Evolutionary conservation across 768 basidiomycete species (phyloP), one percentile per base, ranked within the genome.

Genomic region (Rhizopogon vulgaris): DNA sequence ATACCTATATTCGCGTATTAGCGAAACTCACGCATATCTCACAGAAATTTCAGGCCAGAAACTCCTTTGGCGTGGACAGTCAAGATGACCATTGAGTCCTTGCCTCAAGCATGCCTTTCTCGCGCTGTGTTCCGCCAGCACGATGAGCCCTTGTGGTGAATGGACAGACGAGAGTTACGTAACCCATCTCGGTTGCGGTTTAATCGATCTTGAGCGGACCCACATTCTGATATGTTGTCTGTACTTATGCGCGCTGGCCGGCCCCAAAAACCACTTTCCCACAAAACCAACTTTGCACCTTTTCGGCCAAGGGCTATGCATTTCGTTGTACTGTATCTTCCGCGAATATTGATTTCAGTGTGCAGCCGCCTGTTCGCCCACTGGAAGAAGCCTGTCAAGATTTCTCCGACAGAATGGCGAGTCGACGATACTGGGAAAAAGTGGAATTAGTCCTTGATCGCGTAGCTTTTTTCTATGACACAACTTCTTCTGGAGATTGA

Each of bases 181-280:
- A 68, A 70, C 54, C 61, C 51, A 61, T 63, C 56, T 69, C 66
- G 65, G 64, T 54, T 70, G 63, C 55, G 60, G 57, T 66, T 67
- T 68, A 67, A 68, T 68, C 68, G 64, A 68, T 64, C 65, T 67
- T 60, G 63, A 59, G 68, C 65, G 68, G 68, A 70, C 66, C 67
- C 62, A 69, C 66, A 51, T 56, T 62, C 61, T 69, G 58, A 52
- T 59, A 63, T 64, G 58, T 63, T 22, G 63, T 58, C 59, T 63
- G 60, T 60, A 57, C 51, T 22, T 22, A 22, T 22, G 49, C 60
- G 61, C 60, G 57, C 50, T 57, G 51, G 34, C 54, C 54, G 54
- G 57, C 50, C 52, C 57, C 59, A 67, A 49, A 46, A 58, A 58
- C 30, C 54, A 54, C 53, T 64, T 66, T 68, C 67, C 66, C 67